phyloP scores from a whole-genome alignment of 2,329 filamentous ascomycete genomes.

The Ophiostoma ips region DNA sequence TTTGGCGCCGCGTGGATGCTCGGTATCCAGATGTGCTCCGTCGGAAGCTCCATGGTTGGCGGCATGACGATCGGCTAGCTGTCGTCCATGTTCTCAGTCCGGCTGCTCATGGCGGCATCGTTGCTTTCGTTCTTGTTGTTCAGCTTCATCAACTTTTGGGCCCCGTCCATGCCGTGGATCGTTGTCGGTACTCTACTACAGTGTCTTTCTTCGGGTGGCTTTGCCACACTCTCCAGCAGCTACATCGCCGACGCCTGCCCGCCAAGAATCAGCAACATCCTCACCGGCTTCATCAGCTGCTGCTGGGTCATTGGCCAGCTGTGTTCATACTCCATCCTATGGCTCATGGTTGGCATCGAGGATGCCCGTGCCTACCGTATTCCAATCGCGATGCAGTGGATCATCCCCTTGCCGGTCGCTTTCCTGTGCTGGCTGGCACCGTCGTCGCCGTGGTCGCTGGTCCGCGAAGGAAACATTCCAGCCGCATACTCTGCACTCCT shows the following conservation, averaged over 20 bases:
- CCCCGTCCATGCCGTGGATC: constrained; percentile 12
- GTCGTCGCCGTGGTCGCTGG: constrained; percentile 16
- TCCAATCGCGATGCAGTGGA: constrained; percentile 14
- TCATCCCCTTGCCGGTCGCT: constrained; percentile 11
- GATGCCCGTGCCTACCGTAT: constrained; percentile 14
- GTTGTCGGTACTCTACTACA: constrained; percentile 14
- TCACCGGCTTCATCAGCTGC: constrained; percentile 15
- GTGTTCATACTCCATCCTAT: constrained; percentile 11
- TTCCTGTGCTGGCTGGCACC: constrained; percentile 12
- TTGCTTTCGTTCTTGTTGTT: constrained; percentile 7
- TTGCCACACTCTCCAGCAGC: constrained; percentile 13
- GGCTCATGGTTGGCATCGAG: constrained; percentile 6
- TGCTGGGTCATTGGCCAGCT: constrained; percentile 15
- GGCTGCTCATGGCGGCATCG: constrained; percentile 7
- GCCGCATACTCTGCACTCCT: constrained; percentile 7
- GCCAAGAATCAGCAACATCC: constrained; percentile 6
- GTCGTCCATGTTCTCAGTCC: constrained; percentile 10
- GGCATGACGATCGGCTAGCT: constrained; percentile 13
- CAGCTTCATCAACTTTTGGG: constrained; percentile 13
- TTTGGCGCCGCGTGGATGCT: constrained; percentile 13
- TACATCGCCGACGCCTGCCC: constrained; percentile 16
- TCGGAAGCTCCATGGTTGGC: constrained; percentile 13
- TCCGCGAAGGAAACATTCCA: constrained; percentile 24
- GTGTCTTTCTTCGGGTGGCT: constrained; percentile 14
- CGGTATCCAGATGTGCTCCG: constrained; percentile 13